Evolutionary conservation across 805 yeast species (phyloP).

Genomic region (Pichia gijzeniarum): DNA sequence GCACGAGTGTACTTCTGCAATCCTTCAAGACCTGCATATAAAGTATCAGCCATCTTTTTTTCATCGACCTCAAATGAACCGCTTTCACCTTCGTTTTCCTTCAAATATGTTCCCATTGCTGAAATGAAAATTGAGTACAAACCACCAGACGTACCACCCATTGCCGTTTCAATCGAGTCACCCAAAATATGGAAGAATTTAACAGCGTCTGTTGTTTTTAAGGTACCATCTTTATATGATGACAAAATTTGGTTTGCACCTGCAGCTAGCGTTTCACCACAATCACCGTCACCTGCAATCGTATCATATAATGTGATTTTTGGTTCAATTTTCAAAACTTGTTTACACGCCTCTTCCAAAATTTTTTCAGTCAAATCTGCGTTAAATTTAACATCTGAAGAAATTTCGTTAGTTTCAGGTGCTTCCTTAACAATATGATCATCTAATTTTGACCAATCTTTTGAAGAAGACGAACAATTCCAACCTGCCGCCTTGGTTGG

Average conservation of each 20-base stretch:
- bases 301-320: constrained; percentile 80
- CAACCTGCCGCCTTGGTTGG: constrained; percentile 82
- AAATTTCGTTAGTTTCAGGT: constrained; percentile 14
- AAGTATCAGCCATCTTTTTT: constrained; percentile 39
- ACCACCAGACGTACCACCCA: constrained; percentile 98
- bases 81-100: constrained; percentile 30
- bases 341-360: constrained; percentile 44
- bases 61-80: constrained; percentile 28
- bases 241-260: constrained; percentile 72
- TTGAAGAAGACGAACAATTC: constrained; percentile 40
- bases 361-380: constrained; percentile 27
- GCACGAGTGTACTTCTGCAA: constrained; percentile 85
- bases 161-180: constrained; percentile 72
- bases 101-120: constrained; percentile 54
- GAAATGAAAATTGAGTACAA: constrained; percentile 79
- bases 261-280: constrained; percentile 83
- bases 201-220: constrained; percentile 44
- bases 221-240: constrained; percentile 37
- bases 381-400: constrained; percentile 26
- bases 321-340: constrained; percentile 63
- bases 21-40: constrained; percentile 58
- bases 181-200: constrained; percentile 65
- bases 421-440: constrained; percentile 24
- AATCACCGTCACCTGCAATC: constrained; percentile 93
- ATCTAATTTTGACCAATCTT: constrained; percentile 17